Evolutionary conservation across 2,329 filamentous ascomycete genomes (phyloP).

Genomic region (Albifimbria verrucaria): DNA sequence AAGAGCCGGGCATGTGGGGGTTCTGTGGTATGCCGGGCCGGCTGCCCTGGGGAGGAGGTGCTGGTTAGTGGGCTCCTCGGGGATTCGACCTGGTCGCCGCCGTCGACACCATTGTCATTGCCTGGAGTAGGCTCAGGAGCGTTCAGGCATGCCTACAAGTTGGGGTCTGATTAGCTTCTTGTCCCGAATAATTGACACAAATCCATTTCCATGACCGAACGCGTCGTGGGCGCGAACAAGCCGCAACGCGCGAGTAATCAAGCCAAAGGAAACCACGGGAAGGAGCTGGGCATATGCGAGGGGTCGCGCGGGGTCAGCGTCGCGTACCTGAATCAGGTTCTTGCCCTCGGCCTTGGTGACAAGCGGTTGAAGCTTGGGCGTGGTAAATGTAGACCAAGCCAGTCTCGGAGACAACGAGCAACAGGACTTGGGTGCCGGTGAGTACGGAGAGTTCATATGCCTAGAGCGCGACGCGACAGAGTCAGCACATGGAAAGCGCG

Average conservation of each 20-base stretch:
- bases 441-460: conserved; percentile 97
- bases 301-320: conserved; percentile 9
- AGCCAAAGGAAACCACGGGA: not conserved
- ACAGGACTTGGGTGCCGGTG: conserved; percentile 93
- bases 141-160: conserved; percentile 84
- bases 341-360: conserved; percentile 99
- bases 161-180: conserved; percentile 28
- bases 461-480: conserved; percentile 40
- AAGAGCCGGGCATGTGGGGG: conserved; percentile 61
- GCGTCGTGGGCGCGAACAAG: not conserved
- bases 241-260: not conserved
- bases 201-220: conserved; percentile 3
- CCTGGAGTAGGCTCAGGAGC: conserved; percentile 84
- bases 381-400: conserved; percentile 98
- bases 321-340: conserved; percentile 92
- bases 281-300: not conserved
- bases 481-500: not conserved
- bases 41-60: conserved; percentile 60
- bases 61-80: conserved; percentile 78
- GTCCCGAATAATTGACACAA: not conserved
- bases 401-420: conserved; percentile 95
- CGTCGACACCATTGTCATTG: conserved; percentile 78
- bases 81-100: conserved; percentile 75
- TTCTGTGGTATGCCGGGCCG: conserved; percentile 64
- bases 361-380: conserved; percentile 94